Evolutionary conservation across 2,329 filamentous ascomycete species (phyloP).

Genomic region (Neophaeococcomyces aloes): DNA sequence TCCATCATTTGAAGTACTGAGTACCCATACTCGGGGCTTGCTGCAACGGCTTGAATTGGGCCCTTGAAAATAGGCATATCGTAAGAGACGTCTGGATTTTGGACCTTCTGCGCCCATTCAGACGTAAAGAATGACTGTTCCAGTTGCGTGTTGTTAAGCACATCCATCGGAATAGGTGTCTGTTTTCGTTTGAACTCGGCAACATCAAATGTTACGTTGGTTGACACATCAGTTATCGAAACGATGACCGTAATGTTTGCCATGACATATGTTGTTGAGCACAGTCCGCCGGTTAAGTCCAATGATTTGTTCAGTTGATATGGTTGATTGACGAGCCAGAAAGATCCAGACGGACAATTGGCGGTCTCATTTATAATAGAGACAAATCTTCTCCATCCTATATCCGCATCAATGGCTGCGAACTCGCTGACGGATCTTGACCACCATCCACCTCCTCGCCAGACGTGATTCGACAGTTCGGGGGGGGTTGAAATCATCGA

Average conservation of each 20-base stretch:
- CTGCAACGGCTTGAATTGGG: no score
- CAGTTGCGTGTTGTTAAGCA: constrained; percentile 13
- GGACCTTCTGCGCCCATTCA: constrained; percentile 8
- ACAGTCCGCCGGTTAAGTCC: background rate
- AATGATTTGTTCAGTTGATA: no score
- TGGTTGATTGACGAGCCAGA: no score
- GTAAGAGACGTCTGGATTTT: background rate
- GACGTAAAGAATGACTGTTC: constrained; percentile 16
- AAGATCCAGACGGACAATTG: no score
- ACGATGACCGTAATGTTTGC: constrained; percentile 7
- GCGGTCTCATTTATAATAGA: no score
- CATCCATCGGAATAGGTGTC: constrained; percentile 1
- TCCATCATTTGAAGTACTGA: constrained; percentile 1
- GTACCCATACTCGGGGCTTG: background rate
- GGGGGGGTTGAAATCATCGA: no score
- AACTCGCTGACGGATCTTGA: no score
- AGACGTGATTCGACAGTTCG: no score
- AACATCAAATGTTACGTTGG: constrained; percentile 8
- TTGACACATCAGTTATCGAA: background rate
- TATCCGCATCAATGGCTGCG: no score
- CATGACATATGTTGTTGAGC: constrained; percentile 1
- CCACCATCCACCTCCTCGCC: no score
- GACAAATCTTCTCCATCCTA: no score
- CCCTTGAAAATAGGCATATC: no score
- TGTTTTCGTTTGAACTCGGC: constrained; percentile 3